Conservation (phyloP, 257 asterid species). For the Solanum medicagineum region DNA sequence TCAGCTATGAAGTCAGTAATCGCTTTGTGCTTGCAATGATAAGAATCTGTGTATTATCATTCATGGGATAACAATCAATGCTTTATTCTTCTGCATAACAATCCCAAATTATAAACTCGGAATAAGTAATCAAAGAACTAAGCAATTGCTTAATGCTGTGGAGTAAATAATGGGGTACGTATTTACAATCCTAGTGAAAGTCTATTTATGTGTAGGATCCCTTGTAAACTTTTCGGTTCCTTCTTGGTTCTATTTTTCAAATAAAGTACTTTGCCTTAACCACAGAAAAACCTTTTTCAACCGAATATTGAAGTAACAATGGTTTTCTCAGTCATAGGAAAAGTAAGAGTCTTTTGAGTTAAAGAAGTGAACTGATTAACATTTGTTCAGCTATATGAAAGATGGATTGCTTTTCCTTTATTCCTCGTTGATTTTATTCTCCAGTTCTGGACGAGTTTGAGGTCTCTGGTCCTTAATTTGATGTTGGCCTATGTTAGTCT, state of each 20-base stretch:
- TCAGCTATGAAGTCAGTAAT: neutral
- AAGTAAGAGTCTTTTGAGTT: neutral
- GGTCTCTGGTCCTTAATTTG: neutral
- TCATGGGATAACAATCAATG: neutral
- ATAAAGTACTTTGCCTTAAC: neutral
- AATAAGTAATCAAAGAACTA: neutral
- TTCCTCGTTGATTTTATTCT: neutral
- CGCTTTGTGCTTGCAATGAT: neutral
- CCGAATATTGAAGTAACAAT: neutral
- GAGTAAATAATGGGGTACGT: neutral
- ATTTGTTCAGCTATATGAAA: neutral
- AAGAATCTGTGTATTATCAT: neutral
- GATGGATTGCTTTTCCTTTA: neutral
- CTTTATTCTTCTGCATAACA: neutral
- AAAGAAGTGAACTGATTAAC: neutral
- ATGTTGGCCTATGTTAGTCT: neutral
- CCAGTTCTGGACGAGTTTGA: neutral
- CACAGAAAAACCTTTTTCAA: neutral
- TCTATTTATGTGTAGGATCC: neutral
- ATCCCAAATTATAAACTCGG: neutral
- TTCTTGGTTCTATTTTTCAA: neutral
- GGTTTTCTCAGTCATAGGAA: neutral
- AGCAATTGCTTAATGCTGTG: neutral
- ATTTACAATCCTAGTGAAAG: neutral
- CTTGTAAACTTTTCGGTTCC: neutral